Percentiles rank a stretch among this genome's conserved stretches.
Conservation (phyloP, 2,329 filamentous ascomycete genomes). For the Ustulina deusta region DNA sequence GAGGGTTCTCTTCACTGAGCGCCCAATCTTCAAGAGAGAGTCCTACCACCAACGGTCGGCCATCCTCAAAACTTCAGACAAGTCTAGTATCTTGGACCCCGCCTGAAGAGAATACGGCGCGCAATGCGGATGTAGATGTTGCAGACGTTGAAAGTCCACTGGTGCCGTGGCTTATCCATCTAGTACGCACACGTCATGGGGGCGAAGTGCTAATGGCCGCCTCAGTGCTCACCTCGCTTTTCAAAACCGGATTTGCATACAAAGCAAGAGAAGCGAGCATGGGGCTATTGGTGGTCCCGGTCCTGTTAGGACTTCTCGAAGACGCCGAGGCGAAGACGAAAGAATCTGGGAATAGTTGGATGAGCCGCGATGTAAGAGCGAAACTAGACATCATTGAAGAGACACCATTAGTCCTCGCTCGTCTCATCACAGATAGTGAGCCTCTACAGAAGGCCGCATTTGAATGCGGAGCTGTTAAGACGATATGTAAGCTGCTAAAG, state of each 20-base stretch:
- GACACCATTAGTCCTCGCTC: conserved; percentile 80
- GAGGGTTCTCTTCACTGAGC: conserved; percentile 67
- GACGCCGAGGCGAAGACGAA: conserved; percentile 57
- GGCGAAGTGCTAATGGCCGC: conserved; percentile 75
- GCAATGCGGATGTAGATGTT: conserved; percentile 51
- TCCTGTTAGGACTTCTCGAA: conserved; percentile 75
- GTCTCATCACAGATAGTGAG: conserved; percentile 81
- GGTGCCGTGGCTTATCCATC: conserved; percentile 77
- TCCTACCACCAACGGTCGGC: conserved; percentile 46
- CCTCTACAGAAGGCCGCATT: conserved; percentile 84
- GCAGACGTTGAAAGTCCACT: conserved; percentile 77
- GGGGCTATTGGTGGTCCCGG: conserved; percentile 75
- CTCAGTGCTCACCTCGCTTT: conserved; percentile 75
- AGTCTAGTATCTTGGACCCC: conserved; percentile 45
- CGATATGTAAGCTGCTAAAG: conserved; percentile 62
- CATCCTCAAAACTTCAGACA: conserved; percentile 47
- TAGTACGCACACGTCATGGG: conserved; percentile 68
- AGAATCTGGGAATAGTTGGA: conserved; percentile 50
- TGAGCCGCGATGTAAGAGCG: conserved; percentile 50
- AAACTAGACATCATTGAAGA: conserved; percentile 72
- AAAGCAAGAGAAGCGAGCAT: conserved; percentile 73
- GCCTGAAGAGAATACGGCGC: conserved; percentile 43
- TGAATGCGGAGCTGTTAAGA: conserved; percentile 67
- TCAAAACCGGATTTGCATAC: conserved; percentile 74
- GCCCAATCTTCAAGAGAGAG: conserved; percentile 56